Base-by-base conservation (phyloP, 2,329 filamentous ascomycete species). In the Paecilomyces sp. region DNA sequence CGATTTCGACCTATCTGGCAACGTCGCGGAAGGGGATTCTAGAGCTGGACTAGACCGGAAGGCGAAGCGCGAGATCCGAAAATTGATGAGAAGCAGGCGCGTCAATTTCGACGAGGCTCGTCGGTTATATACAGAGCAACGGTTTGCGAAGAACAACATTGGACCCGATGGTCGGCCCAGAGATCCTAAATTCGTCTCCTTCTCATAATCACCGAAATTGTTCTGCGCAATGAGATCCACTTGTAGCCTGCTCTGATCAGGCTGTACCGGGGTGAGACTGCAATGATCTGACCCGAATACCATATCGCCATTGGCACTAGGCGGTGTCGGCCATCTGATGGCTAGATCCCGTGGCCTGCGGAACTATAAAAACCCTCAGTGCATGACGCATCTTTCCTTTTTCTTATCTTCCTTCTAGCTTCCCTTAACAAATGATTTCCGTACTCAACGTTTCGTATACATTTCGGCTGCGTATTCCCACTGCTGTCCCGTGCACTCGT, bases 121-220 rank as follows among this genome's bases (percentile, higher is more conserved):
- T 67, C 84, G 90, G 68, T 83, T 91, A 54, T 95, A 90, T 72
- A 94, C 92, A 77, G 89, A 97, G 78, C 86, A 89, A 68, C 82
- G 87, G 60, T 96, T 99, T 77, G 86, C 86, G 72, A 91, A 87
- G 72, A 91, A 96, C 69, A 90, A 90, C 57, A 97, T 99, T 72
- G 91, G 88, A 1, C 83, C 89, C 4, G 94, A 99, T 75, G 94
- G 94, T 3, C 79, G 88, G 67, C 94, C 94, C 63, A 84, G 87
- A 72, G 93, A 97, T 79, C 92, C 92, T 63, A 97, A 97, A 80
- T 96, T 96, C 72, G 92, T 97, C 61, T 95, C 90, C 72, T 97
- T 97, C 76, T 90, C 88, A 61, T 89, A 71, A 82, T 56, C 54
- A 15, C 11, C 31, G 31, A 34, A 51, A 31, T 33, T 54, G 25